Evolutionary conservation across 495 filamentous ascomycete genomes (phyloP).

Genomic region (Acidomyces sp.): DNA sequence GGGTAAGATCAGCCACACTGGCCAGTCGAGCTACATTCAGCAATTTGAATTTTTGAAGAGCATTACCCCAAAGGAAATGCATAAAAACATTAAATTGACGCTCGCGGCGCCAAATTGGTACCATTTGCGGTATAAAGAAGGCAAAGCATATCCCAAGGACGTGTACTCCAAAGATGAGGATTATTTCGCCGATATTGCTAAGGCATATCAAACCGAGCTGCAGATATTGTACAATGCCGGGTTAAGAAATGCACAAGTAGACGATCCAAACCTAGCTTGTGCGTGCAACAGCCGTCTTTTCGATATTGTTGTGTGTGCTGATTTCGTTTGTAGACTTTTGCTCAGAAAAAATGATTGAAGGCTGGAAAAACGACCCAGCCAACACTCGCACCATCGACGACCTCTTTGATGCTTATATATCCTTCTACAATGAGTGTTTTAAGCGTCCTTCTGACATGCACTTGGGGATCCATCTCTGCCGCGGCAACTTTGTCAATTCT

Average conservation of each 20-base stretch:
- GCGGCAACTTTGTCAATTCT: slow-evolving; percentile 43
- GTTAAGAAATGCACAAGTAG: slow-evolving; percentile 50
- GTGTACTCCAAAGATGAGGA: slow-evolving; percentile 46
- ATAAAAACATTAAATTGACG: slow-evolving; percentile 48
- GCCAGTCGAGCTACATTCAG: slow-evolving; percentile 36
- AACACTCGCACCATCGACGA: slow-evolving; percentile 39
- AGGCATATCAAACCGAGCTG: slow-evolving; percentile 48
- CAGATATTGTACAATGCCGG: slow-evolving; percentile 48
- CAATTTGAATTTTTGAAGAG: slow-evolving; percentile 46
- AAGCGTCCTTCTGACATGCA: slow-evolving; percentile 47
- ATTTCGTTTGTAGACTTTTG: slow-evolving; percentile 36
- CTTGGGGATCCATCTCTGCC: slow-evolving; percentile 52
- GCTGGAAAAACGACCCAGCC: slow-evolving; percentile 44
- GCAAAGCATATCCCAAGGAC: slow-evolving; percentile 39
- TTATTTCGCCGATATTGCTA: slow-evolving; percentile 49
- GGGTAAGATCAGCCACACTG: slow-evolving; percentile 31
- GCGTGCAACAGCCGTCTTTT: slow-evolving; percentile 8
- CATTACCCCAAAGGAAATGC: slow-evolving; percentile 34
- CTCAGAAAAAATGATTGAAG: slow-evolving; percentile 48
- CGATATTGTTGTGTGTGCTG: slow-evolving; percentile 7
- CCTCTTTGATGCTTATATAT: slow-evolving; percentile 47
- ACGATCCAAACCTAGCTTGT: slow-evolving; percentile 51
- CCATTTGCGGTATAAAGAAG: slow-evolving; percentile 50
- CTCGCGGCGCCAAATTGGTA: slow-evolving; percentile 55
- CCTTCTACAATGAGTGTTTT: slow-evolving; percentile 50